phyloP scores from a whole-genome alignment of 2,329 filamentous ascomycete species.

The Lojkania enalia region DNA sequence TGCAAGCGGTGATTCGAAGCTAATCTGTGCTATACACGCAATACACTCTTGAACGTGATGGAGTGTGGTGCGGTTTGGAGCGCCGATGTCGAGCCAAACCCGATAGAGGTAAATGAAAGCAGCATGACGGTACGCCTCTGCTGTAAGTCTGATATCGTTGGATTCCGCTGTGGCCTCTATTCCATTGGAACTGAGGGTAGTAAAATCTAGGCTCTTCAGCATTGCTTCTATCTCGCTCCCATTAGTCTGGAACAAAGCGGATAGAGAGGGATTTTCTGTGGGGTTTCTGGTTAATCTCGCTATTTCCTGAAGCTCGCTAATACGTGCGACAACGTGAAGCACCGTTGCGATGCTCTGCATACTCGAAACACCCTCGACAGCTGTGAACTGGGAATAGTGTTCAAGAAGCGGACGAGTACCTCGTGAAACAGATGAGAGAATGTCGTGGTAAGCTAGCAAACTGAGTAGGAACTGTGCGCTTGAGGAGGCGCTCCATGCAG shows the following conservation, averaged over 20 bases:
- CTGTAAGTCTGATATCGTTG: constrained; percentile 26
- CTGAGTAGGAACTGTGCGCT: constrained; percentile 32
- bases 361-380: constrained; percentile 26
- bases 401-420: constrained; percentile 28
- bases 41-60: constrained; percentile 33
- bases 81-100: constrained; percentile 36
- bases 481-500: constrained; percentile 18
- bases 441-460: constrained; percentile 39
- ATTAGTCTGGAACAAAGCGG: not conserved
- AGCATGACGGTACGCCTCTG: constrained; percentile 36
- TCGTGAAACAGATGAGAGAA: constrained; percentile 34
- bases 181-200: not conserved
- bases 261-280: not conserved
- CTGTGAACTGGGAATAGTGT: constrained; percentile 24
- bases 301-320: constrained; percentile 22
- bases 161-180: not conserved
- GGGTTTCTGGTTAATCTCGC: constrained; percentile 12
- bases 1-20: constrained; percentile 26
- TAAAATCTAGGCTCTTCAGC: constrained; percentile 23
- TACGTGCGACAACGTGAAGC: constrained; percentile 29
- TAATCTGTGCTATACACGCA: constrained; percentile 18
- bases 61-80: constrained; percentile 34
- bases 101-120: constrained; percentile 41
- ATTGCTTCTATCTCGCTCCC: constrained; percentile 25
- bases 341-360: constrained; percentile 32